Base-by-base conservation (phyloP, 345 rosid genomes). In the Hypericum perforatum region DNA sequence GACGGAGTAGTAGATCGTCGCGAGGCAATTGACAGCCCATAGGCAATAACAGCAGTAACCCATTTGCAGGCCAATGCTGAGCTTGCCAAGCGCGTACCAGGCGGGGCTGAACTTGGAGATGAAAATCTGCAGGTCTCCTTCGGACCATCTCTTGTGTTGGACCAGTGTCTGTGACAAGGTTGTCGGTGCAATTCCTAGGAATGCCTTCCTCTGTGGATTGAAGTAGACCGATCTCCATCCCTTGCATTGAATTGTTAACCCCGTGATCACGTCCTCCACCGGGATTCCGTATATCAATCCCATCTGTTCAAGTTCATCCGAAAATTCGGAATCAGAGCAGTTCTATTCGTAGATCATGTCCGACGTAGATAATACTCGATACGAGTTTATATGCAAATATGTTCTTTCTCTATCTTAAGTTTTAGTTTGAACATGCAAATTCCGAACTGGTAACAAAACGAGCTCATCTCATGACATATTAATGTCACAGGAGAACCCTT, bases 231-330 rank as follows among this genome's bases (percentile, higher is more conserved):
- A 76, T 69, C 69, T 78, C 94, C 94, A 82, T 53, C 94, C 96
- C 11, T 62, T 67, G 54, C 86, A 77, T 43, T 82, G 79, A 51
- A 86, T 82, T 11, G 81, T 54, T 41, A 86, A 45, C 57, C 96
- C 97, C 12, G 96, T 86, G 22, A 90, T 82, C 47, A 84, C 76
- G 70, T 90, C 96, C 56, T 90, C 97, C n/a, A 82, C 85, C 2
- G 78, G 73, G 52, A 74, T 76, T 5, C 95, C 94, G 5, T 87
- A 87, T 44, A 64, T 77, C 59, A 86, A 3, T 43, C 97, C 97
- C 68, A 78, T 64, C 96, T 86, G 80, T 61, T 69, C 65, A 43
- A 6, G 47, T 5, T n/a, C 7, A 7, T 3, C n/a, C 11, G 50
- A 43, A 65, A 58, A 52, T 55, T 14, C 53, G 36, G 51, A 45